Evolutionary conservation across 139 green algal species (phyloP).

Genomic region (Coccomyxa sp.): DNA sequence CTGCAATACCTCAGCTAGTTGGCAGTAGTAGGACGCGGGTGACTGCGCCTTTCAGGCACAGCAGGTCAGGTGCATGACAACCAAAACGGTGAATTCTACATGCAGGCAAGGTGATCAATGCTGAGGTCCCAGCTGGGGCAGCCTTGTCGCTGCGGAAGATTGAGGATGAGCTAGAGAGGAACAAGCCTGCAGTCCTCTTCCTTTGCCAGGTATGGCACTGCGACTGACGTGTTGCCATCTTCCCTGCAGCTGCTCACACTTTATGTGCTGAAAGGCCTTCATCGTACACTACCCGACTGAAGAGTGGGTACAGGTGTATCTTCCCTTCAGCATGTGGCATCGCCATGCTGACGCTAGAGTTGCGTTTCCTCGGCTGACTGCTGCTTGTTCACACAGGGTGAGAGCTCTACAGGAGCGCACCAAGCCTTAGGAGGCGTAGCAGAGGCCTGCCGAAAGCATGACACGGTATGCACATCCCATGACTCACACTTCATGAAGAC

Average conservation of each 20-base stretch:
- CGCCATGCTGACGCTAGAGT: no score
- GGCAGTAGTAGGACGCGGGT: neutral
- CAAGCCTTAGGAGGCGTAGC: constrained; percentile 58
- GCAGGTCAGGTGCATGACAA: neutral
- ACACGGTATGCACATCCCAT: no score
- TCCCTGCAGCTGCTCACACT: neutral
- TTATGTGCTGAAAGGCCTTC: neutral
- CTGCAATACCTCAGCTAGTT: no score
- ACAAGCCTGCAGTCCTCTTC: constrained; percentile 76
- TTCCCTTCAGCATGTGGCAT: neutral
- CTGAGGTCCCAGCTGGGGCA: constrained; percentile 51
- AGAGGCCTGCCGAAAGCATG: constrained; percentile 59
- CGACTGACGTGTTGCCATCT: neutral
- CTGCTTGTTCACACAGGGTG: constrained; percentile 46
- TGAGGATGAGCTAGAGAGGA: constrained; percentile 40
- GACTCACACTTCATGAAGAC: no score
- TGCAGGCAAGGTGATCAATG: constrained; percentile 58
- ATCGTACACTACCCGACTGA: neutral
- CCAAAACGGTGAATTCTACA: neutral
- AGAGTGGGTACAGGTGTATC: neutral
- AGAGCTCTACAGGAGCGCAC: constrained; percentile 64
- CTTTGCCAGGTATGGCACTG: constrained; percentile 50
- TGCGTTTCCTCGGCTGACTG: no score
- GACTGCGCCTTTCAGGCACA: neutral
- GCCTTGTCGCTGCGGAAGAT: constrained; percentile 55